Percentiles rank a stretch among this genome's conserved stretches.
These are phyloP conservation scores for Neocucurbitaria cava DNA, from an alignment of 2,329 filamentous ascomycete genomes.

Conservation along the genomic window DNA sequence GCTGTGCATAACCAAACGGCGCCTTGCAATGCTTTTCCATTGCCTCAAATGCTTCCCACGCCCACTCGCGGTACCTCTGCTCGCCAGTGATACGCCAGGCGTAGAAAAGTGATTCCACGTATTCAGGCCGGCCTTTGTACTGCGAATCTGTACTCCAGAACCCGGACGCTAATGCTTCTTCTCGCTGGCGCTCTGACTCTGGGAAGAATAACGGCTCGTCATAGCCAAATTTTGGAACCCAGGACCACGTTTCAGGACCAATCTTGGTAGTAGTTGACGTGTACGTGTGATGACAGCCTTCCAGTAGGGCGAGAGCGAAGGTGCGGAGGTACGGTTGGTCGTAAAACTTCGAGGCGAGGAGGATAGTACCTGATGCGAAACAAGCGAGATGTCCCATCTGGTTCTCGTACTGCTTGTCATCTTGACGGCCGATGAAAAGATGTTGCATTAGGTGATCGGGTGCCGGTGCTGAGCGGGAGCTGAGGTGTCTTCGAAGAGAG, in stretches of 20 bases:
- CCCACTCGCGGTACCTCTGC: slow-evolving; percentile 50
- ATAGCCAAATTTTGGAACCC: slow-evolving; percentile 48
- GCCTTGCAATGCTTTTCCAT: slow-evolving; percentile 49
- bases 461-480: slow-evolving; percentile 45
- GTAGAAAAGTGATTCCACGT: slow-evolving; percentile 51
- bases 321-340: slow-evolving; percentile 39
- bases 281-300: slow-evolving; percentile 50
- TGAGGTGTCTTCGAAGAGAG: slow-evolving; percentile 46
- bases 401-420: slow-evolving; percentile 46
- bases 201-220: slow-evolving; percentile 40
- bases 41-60: slow-evolving; percentile 50
- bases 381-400: slow-evolving; percentile 50
- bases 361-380: slow-evolving; percentile 49
- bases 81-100: slow-evolving; percentile 52
- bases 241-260: slow-evolving; percentile 49
- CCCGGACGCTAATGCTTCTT: slow-evolving; percentile 38
- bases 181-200: slow-evolving; percentile 29
- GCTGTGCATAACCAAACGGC: slow-evolving; percentile 47
- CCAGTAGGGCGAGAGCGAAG: slow-evolving; percentile 50
- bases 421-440: slow-evolving; percentile 48
- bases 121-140: slow-evolving; percentile 50
- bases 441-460: slow-evolving; percentile 45
- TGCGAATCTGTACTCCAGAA: slow-evolving; percentile 44
- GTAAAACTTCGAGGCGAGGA: slow-evolving; percentile 48
- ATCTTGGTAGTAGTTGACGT: slow-evolving; percentile 47